Percentiles rank a stretch among this genome's conserved stretches.
These are phyloP conservation scores for Lactuca sativa DNA, from an alignment of 129 eudicot species.

Conservation along the genomic window DNA sequence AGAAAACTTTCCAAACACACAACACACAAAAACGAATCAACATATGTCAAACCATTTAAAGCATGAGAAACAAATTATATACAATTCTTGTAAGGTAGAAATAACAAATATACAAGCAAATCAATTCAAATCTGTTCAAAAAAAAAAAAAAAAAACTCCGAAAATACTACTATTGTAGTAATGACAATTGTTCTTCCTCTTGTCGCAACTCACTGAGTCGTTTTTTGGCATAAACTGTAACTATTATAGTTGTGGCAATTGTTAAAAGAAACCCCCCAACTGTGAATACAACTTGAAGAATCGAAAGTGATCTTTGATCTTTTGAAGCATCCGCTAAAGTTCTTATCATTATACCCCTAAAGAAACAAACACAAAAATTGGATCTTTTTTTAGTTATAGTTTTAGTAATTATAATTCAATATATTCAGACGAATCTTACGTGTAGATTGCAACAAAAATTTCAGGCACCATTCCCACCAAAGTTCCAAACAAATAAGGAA, in stretches of 20 bases:
- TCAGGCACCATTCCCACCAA: constrained; percentile 84
- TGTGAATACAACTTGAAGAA: constrained; percentile 43
- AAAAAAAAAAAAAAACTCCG: not conserved
- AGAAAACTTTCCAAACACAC: too few species aligned
- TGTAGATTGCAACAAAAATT: constrained; percentile 71
- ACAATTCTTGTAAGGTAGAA: constrained; percentile 13
- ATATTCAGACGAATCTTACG: constrained; percentile 44
- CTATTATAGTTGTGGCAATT: constrained; percentile 45
- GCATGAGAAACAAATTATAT: constrained; percentile 18
- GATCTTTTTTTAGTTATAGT: not conserved
- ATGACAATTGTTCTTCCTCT: constrained; percentile 39
- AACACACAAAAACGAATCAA: not conserved
- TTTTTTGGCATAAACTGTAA: constrained; percentile 50
- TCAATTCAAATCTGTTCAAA: not conserved
- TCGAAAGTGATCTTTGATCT: constrained; percentile 43
- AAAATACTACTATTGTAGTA: constrained; percentile 30
- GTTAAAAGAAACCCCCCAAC: constrained; percentile 47
- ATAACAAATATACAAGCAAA: constrained; percentile 5
- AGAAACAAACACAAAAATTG: constrained; percentile 1
- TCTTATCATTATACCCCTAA: constrained; percentile 66
- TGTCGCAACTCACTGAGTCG: constrained; percentile 55
- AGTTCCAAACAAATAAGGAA: constrained; percentile 74
- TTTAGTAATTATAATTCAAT: not conserved
- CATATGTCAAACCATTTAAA: constrained; percentile 1
- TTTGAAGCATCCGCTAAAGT: constrained; percentile 65